Conservation (phyloP, 2,329 filamentous ascomycete species). For the Helminthosporium solani region DNA sequence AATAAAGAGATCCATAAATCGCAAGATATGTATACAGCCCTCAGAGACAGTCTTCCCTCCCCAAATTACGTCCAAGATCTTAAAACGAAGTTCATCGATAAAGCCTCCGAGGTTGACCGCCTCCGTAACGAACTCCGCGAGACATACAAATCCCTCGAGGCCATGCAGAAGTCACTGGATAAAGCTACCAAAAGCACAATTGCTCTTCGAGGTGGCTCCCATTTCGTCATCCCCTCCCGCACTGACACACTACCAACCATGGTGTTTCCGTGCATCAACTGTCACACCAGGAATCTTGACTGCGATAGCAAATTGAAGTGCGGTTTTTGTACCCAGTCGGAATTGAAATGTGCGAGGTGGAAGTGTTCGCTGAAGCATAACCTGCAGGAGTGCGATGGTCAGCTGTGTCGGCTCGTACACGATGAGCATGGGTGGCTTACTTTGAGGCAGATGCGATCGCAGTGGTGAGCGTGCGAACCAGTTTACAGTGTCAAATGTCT, state of each 20-base stretch:
- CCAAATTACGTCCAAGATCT: neutral
- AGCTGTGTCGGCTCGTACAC: constrained; percentile 26
- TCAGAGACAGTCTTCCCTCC: neutral
- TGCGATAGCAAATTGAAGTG: constrained; percentile 29
- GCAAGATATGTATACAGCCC: neutral
- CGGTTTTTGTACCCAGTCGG: constrained; percentile 22
- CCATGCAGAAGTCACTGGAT: neutral
- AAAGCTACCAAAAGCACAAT: constrained; percentile 1
- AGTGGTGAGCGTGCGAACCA: constrained; percentile 10
- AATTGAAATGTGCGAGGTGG: constrained; percentile 27
- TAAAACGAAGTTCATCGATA: neutral
- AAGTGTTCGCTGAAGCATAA: constrained; percentile 29
- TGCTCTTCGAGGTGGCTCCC: constrained; percentile 26
- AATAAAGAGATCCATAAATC: constrained; percentile 10
- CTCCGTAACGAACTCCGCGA: no score
- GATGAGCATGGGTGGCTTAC: constrained; percentile 12
- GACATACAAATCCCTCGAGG: neutral
- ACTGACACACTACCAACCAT: constrained; percentile 19
- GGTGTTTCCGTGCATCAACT: constrained; percentile 31
- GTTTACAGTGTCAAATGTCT: no score
- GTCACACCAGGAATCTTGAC: constrained; percentile 23
- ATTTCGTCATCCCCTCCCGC: constrained; percentile 21
- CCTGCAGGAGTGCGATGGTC: constrained; percentile 21
- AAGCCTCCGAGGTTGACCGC: no score
- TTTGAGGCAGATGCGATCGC: neutral